Conservation (phyloP, 805 yeast genomes). For the Kuraishia ogatae region DNA sequence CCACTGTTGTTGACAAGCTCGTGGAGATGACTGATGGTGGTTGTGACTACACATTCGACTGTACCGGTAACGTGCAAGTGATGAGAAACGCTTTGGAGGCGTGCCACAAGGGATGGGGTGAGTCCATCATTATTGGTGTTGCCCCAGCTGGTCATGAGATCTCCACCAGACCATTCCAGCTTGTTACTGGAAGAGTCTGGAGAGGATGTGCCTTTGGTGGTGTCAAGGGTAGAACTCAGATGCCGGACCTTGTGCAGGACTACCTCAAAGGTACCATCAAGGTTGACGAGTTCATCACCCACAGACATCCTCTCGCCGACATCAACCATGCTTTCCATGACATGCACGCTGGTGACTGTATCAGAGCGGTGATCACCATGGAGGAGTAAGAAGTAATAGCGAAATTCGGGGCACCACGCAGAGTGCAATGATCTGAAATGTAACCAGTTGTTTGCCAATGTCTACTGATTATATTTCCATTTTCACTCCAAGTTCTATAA, state of each 20-base stretch:
- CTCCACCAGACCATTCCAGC: conserved; percentile 95
- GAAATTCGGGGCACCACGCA: neutral
- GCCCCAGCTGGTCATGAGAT: conserved; percentile 98
- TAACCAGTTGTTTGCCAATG: neutral
- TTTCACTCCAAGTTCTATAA: neutral
- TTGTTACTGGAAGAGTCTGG: conserved; percentile 99
- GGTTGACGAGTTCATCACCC: conserved; percentile 94
- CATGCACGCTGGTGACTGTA: conserved; percentile 89
- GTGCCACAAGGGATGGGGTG: conserved; percentile 99
- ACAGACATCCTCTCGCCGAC: conserved; percentile 66
- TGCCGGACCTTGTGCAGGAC: conserved; percentile 84
- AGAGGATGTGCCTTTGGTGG: conserved; percentile 99
- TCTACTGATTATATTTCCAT: neutral
- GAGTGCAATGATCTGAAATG: neutral
- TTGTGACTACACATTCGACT: conserved; percentile 90
- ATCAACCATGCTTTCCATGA: conserved; percentile 90
- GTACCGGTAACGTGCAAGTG: conserved; percentile 92
- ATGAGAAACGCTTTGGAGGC: conserved; percentile 97
- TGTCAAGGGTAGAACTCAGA: conserved; percentile 93
- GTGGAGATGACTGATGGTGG: conserved; percentile 96
- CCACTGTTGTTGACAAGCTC: conserved; percentile 72
- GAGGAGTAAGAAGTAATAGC: conserved; percentile 8
- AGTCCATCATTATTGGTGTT: conserved; percentile 90
- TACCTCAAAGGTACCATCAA: conserved; percentile 73
- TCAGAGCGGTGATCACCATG: conserved; percentile 69